Evolutionary conservation across 768 basidiomycete species (phyloP).

Genomic region (Lyophyllum decastes): DNA sequence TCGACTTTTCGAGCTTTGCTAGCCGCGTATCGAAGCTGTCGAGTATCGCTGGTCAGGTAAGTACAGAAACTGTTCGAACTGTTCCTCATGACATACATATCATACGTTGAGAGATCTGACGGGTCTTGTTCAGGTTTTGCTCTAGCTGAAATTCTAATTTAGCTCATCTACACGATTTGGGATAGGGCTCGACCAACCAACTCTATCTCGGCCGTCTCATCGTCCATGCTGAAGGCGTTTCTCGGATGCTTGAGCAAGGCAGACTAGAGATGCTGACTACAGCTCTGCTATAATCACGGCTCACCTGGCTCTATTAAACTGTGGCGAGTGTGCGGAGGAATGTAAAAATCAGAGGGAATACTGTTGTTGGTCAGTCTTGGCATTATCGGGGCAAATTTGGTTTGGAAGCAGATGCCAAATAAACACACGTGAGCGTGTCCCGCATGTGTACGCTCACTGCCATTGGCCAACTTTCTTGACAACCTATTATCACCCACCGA

Average conservation of each 20-base stretch:
- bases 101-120: slow-evolving; percentile 84
- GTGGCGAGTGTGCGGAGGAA: no score
- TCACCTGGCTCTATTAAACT: no score
- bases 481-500: no score
- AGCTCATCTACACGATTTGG: background rate
- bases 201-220: slow-evolving; percentile 78
- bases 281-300: no score
- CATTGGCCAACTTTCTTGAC: no score
- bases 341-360: no score
- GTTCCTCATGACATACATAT: slow-evolving; percentile 55
- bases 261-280: no score
- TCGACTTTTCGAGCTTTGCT: slow-evolving; percentile 83
- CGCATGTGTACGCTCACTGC: no score
- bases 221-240: slow-evolving; percentile 37
- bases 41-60: slow-evolving; percentile 64
- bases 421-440: background rate
- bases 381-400: background rate
- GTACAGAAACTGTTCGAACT: slow-evolving; percentile 13
- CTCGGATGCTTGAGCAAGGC: no score
- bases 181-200: slow-evolving; percentile 39
- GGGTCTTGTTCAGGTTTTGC: slow-evolving; percentile 85
- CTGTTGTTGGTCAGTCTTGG: no score
- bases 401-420: background rate
- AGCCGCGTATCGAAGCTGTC: slow-evolving; percentile 83
- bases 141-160: slow-evolving; percentile 55